Evolutionary conservation across 192 early-diverging fungal species (phyloP).

Genomic region (Coemansia pectinata): DNA sequence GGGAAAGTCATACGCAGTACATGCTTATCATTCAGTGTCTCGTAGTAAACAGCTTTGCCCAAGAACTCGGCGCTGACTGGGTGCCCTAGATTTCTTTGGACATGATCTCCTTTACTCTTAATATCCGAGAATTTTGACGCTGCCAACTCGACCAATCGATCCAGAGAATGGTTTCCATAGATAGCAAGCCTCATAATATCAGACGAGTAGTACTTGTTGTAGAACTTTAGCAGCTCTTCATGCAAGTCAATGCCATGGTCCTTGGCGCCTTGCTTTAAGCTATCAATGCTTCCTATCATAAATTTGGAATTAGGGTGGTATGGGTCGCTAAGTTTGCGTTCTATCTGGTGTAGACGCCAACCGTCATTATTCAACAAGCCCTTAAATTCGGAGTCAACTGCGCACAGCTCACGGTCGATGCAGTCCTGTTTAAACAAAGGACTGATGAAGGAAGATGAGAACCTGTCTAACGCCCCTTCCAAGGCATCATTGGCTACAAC

Average conservation of each 20-base stretch:
- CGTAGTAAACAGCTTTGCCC: slow-evolving; percentile 66
- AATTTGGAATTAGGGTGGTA: slow-evolving; percentile 79
- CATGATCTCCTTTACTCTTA: slow-evolving; percentile 70
- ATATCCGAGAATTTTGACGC: slow-evolving; percentile 78
- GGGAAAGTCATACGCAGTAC: slow-evolving; percentile 74
- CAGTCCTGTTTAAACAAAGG: slow-evolving; percentile 78
- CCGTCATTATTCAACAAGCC: slow-evolving; percentile 67
- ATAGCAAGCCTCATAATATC: slow-evolving; percentile 93
- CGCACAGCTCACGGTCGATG: slow-evolving; percentile 81
- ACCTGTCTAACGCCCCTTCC: slow-evolving; percentile 64
- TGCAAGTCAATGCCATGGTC: slow-evolving; percentile 68
- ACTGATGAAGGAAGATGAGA: slow-evolving; percentile 81
- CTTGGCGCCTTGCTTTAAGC: slow-evolving; percentile 59
- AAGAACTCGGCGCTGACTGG: slow-evolving; percentile 26
- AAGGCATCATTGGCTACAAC: slow-evolving; percentile 37
- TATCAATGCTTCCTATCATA: slow-evolving; percentile 79
- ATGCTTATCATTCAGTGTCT: slow-evolving; percentile 72
- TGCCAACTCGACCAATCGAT: slow-evolving; percentile 74
- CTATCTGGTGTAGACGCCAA: neutral
- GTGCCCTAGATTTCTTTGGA: slow-evolving; percentile 12
- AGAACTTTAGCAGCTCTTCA: slow-evolving; percentile 77
- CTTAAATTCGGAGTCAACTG: slow-evolving; percentile 92
- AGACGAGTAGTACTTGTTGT: slow-evolving; percentile 83
- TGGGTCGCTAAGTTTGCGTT: slow-evolving; percentile 33
- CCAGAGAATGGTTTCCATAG: slow-evolving; percentile 74